Conservation (phyloP, 306 rosid species). For the Chamaecrista fasciculata region DNA sequence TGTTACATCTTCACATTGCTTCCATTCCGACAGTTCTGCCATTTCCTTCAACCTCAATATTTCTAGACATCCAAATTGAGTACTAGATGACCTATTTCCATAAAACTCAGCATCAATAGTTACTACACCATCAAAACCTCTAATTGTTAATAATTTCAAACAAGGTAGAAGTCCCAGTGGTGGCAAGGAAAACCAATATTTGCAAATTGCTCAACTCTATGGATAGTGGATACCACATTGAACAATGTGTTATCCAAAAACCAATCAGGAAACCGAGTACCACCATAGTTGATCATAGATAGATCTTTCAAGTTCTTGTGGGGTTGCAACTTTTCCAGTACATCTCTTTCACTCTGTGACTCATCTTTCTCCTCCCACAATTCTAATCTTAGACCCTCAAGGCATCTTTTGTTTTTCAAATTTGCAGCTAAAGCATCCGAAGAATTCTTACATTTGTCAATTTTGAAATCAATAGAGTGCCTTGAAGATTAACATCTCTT, state of each 20-base stretch:
- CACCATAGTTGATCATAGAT: background rate
- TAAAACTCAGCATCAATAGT: conserved; percentile 1
- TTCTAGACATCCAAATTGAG: background rate
- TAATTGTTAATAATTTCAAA: background rate
- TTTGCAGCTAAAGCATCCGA: background rate
- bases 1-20: background rate
- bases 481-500: background rate
- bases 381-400: background rate
- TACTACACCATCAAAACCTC: background rate
- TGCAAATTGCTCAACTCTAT: too few relatives aligned
- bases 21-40: conserved; percentile 20
- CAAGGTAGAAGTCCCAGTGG: background rate
- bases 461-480: too few relatives aligned
- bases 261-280: conserved; percentile 16
- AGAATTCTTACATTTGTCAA: conserved; percentile 8
- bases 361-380: background rate
- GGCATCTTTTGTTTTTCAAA: background rate
- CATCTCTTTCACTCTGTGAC: background rate
- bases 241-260: background rate
- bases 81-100: background rate
- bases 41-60: background rate
- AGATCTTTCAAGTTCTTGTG: too few relatives aligned
- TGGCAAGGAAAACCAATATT: background rate
- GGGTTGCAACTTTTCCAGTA: conserved; percentile 29
- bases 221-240: background rate